Evolutionary conservation across 2,329 filamentous ascomycete genomes (phyloP), one percentile per base, ranked within the genome.

Genomic region (Didymella glomerata): DNA sequence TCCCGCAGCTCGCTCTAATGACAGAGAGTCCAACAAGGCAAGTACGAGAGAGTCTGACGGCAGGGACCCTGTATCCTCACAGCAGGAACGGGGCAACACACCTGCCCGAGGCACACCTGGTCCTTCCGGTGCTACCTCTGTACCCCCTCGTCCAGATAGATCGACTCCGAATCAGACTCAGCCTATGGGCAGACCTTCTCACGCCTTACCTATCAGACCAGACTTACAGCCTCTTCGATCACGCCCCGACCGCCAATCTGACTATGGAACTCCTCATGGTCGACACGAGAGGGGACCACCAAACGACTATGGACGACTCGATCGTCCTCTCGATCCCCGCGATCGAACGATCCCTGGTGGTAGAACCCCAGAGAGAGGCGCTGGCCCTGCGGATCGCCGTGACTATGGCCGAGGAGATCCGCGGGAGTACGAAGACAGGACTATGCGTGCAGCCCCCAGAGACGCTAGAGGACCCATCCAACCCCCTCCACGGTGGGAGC

Each of bases 191-290:
- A 72, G 75, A 56, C 59, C 66, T 46, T 67, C 76, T 27, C 80
- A 80, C 62, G 74, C 75, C 16, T 76, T 89, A 7, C 87, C 87
- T 1, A 86, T 77, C 53, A 81, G 86, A 54, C 86, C 86, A 16
- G 85, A 88, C 62, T 81, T 86, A 11, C 85, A 84, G 8, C 84
- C 84, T 45, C 81, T 82, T 0, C 79, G 80, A 24, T 46, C 62
- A 20, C 70, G 75, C 36, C 69, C 69, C 27, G 76, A 78, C 25
- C 74, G 76, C 20, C 64, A 64, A 20, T 36, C 63, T 16, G 71
- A 75, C 7, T 71, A 69, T 44, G 59, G 54, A 28, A 54, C 62
- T 28, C 70, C 61, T 28, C 70, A 73, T 52, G 54, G 62, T 48
- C 69, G 76, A 48, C 73, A 77, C 22, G 77, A 78, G 32, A 65